Base-by-base conservation (phyloP, 2,329 filamentous ascomycete genomes). In the Pseudogymnoascus sp. region DNA sequence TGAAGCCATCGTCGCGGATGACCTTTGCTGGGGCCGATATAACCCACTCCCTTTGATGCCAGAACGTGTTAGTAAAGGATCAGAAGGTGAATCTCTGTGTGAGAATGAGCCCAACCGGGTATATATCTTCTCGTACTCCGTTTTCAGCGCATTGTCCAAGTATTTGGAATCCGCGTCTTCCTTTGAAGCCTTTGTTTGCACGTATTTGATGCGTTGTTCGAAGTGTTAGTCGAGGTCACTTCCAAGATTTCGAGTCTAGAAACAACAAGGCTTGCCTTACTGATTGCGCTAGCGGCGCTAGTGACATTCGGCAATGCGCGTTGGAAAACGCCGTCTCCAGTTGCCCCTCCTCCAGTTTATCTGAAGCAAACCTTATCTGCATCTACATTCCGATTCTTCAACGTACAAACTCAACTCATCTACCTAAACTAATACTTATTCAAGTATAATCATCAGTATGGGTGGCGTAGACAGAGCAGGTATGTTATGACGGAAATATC, bases 401-500 rank as follows among this genome's bases (percentile, higher is more conserved):
- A 43, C 49, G 49, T 33, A 33, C 49, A 55, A 55, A 55, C 28
- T 14, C 49, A 55, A 55, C 28, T 33, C 49, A 55, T 55, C 28
- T 55, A 55, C 49, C n/a, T n/a, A 33, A 33, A 55, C 49, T 55
- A 55, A 55, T 55, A 55, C 49, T 55, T 55, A 55, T 33, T 33
- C 16, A 55, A 55, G 49, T 55, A 55, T 33, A 25, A 31, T 43
- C 35, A 31, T 52, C 69, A 81, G 69, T 67, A 89, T 89, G 86
- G 86, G 86, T 79, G 86, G 86, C 69, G 76, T 78, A 74, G 83
- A 84, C 75, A 83, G 86, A 83, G 84, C 87, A 79, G 86, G 86
- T 86, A 72, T 43, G 77, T 69, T 38, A 21, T n/a, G 21, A 21
- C 2, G 40, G 2, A 60, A 60, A 31, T 60, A 60, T 60, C 60